phyloP scores from a whole-genome alignment of 2,329 filamentous ascomycete species.

The Fusarium sp. region DNA sequence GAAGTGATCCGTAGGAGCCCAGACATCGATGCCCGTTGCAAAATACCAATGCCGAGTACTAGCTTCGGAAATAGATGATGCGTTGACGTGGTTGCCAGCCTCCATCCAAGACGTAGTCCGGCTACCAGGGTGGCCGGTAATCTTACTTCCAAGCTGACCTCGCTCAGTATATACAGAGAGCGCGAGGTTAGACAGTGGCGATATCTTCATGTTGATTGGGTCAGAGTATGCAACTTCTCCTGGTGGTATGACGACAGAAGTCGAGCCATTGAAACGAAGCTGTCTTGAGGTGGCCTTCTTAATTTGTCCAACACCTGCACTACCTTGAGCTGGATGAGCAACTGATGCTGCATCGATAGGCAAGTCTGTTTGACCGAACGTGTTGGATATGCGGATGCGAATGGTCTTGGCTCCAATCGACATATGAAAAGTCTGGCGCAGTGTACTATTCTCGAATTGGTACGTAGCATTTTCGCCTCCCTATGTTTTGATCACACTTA shows the following conservation, averaged over 20 bases:
- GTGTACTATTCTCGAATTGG: conserved; percentile 33
- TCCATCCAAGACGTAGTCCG: conserved; percentile 39
- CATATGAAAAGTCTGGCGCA: conserved; percentile 33
- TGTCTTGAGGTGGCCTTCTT: conserved; percentile 13
- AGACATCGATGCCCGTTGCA: conserved; percentile 25
- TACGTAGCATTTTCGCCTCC: conserved; percentile 17
- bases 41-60: conserved; percentile 40
- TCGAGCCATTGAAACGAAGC: conserved; percentile 25
- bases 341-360: conserved; percentile 29
- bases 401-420: conserved; percentile 26
- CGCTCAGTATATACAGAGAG: conserved; percentile 31
- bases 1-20: conserved; percentile 27
- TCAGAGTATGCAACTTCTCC: conserved; percentile 31
- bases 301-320: conserved; percentile 24
- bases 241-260: conserved; percentile 11
- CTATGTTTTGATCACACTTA: neutral
- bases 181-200: conserved; percentile 28
- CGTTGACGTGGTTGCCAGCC: conserved; percentile 29
- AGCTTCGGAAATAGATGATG: conserved; percentile 26
- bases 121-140: conserved; percentile 36
- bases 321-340: conserved; percentile 18
- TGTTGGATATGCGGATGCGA: conserved; percentile 34
- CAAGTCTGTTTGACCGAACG: conserved; percentile 30
- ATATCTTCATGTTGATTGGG: conserved; percentile 26
- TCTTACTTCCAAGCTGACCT: conserved; percentile 26